phyloP scores from a whole-genome alignment of 1,284 basidiomycete species.

The Stereum hirsutum region DNA sequence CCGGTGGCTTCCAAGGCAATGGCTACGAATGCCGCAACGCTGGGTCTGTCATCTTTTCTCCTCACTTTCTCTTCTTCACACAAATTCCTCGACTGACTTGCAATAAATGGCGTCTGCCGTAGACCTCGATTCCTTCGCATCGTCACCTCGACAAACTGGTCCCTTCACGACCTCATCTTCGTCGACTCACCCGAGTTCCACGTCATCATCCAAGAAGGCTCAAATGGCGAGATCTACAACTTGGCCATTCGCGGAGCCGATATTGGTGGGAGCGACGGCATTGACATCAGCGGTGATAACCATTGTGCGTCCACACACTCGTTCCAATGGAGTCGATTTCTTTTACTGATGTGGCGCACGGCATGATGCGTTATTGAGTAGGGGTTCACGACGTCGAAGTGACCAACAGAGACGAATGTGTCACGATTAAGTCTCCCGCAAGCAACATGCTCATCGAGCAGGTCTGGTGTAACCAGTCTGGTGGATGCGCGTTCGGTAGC shows the following conservation, averaged over 20 bases:
- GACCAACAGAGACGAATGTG: conserved; percentile 28
- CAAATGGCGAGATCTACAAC: conserved; percentile 27
- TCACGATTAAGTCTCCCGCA: conserved; percentile 26
- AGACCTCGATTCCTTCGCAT: conserved; percentile 25
- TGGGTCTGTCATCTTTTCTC: conserved; percentile 14
- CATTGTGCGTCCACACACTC: neutral
- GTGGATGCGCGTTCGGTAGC: conserved; percentile 26
- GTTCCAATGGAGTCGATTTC: too few relatives aligned
- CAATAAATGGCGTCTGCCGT: conserved; percentile 2
- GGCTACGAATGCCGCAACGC: conserved; percentile 25
- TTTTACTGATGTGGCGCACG: too few relatives aligned
- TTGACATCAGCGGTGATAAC: conserved; percentile 26
- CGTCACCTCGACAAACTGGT: conserved; percentile 22
- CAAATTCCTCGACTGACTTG: neutral
- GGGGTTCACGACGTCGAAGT: conserved; percentile 29
- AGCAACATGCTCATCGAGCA: conserved; percentile 24
- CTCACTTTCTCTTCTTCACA: neutral
- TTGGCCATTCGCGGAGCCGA: conserved; percentile 26
- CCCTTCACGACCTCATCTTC: conserved; percentile 26
- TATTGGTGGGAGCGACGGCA: conserved; percentile 26
- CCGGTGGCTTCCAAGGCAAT: conserved; percentile 24
- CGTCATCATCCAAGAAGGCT: conserved; percentile 21
- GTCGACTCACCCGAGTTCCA: conserved; percentile 31
- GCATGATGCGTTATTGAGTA: too few relatives aligned
- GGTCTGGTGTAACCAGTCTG: conserved; percentile 29